phyloP scores from a whole-genome alignment of 768 basidiomycete species.

The Pulveroboletus sp. region DNA sequence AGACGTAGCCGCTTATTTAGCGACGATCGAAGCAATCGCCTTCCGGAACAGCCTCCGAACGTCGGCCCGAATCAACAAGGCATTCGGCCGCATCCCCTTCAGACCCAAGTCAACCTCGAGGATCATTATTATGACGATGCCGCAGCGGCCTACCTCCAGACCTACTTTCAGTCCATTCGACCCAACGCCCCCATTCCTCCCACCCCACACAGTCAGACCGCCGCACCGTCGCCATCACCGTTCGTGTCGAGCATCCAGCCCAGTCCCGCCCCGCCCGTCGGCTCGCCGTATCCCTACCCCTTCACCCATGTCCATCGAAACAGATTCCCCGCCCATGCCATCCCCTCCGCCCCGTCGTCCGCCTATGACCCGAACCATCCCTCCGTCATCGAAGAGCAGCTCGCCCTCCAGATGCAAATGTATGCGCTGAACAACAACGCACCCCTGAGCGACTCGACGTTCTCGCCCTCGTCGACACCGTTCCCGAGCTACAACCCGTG shows the following conservation, averaged over 20 bases:
- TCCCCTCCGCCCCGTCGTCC: slow-evolving; percentile 39
- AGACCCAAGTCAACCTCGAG: slow-evolving; percentile 45
- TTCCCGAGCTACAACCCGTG: slow-evolving; percentile 71
- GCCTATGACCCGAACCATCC: slow-evolving; percentile 43
- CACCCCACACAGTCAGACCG: slow-evolving; percentile 71
- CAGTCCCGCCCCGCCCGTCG: slow-evolving; percentile 54
- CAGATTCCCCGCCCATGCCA: slow-evolving; percentile 36
- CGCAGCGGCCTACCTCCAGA: slow-evolving; percentile 53
- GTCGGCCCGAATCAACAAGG: slow-evolving; percentile 18
- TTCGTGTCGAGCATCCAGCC: slow-evolving; percentile 50
- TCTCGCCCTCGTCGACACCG: slow-evolving; percentile 73
- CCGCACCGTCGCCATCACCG: slow-evolving; percentile 71
- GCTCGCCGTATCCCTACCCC: slow-evolving; percentile 79
- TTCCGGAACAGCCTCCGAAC: slow-evolving; percentile 20
- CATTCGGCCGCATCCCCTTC: slow-evolving; percentile 36
- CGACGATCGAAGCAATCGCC: slow-evolving; percentile 22
- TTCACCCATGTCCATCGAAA: slow-evolving; percentile 68
- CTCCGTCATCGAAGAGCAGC: slow-evolving; percentile 58
- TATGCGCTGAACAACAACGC: slow-evolving; percentile 69
- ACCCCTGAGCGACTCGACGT: slow-evolving; percentile 64
- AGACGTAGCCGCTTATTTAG: slow-evolving; percentile 14
- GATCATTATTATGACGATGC: slow-evolving; percentile 64
- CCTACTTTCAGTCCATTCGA: slow-evolving; percentile 55
- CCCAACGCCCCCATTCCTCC: slow-evolving; percentile 78
- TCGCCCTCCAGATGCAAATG: slow-evolving; percentile 74